Evolutionary conservation across 495 filamentous ascomycete species (phyloP), one percentile per base, ranked within the genome.

Genomic region (Penicillium soppii): DNA sequence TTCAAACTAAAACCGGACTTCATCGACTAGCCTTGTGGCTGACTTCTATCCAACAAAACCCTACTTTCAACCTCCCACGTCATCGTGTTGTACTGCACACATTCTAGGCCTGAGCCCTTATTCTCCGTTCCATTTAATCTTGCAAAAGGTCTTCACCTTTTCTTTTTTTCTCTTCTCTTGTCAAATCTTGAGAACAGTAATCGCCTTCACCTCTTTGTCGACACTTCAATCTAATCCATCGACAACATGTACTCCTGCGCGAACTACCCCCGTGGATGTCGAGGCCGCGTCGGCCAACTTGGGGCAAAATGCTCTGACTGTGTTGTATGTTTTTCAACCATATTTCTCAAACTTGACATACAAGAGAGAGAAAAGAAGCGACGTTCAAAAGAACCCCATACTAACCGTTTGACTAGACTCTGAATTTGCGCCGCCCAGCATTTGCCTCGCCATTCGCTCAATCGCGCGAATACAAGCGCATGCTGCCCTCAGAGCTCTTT

Each of bases 221-320:
- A 43, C 38, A 42, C 41, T 16, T 29, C 39, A 45, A 27, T 25
- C 25, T 27, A 33, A 8, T 26, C 46, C 33, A 38, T 17, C 35
- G 10, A 37, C 59, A 65, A 22, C 58, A 77, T 78, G 75, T 78
- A 69, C 63, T 78, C 75, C 10, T 78, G 75, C 67, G 68, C 71
- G 45, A 78, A 78, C 54, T 76, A 78, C 45, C 73, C 73, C 45
- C 75, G 75, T 29, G 75, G 75, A 19, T 78, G 75, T 59, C 75
- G 75, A 53, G 75, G 75, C 51, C 75, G 75, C 35, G 70, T 66
- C 52, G 77, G 76, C 56, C 61, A 62, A 33, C 47, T 64, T 44
- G 73, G 73, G 29, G 67, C 66, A 19, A 76, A 75, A 56, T 78
- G 75, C 62, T 56, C 62, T 13, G 75, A 78, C 59, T 78, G 75